Base-by-base conservation (phyloP, 352 stramenopile species). In the Phytophthora sansomeana region DNA sequence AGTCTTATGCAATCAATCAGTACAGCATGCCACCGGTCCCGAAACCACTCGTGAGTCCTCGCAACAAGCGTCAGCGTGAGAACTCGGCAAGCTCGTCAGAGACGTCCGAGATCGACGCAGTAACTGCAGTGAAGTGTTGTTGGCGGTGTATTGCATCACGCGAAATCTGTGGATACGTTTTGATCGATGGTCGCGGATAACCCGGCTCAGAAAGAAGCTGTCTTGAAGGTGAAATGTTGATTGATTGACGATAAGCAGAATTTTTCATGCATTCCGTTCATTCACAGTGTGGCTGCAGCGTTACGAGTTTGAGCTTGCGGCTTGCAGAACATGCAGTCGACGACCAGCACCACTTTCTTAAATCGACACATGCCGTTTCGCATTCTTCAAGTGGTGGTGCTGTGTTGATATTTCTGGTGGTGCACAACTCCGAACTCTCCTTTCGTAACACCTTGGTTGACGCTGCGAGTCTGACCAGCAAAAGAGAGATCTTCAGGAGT, bases 1-100 rank as follows among this genome's bases (percentile, higher is more conserved):
- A 83, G 59, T 95, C 93, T 3, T 98, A 98, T 67, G 86, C 73
- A 30, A 68, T 72, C n/a, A 68, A 67, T 28, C 21, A 74, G 30
- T 75, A 78, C 33, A 70, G 77, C 4, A 67, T 42, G 0, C 61
- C 67, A 35, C 74, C 71, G 4, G 36, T 59, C 14, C 38, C 33
- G 16, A 39, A 39, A n/a, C 57, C 50, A 14, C 70, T 56, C 14
- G 58, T 36, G 0, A 81, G 74, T 21, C 74, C 74, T 4, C 52
- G 56, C 2, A 41, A 36, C 21, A 81, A 81, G 42, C 70, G 74
- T 30, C 55, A n/a, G 30, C 74, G 74, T 38, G 74, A 79, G 41
- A 69, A 72, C 43, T 81, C 73, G 28, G 56, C 48, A 16, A 65
- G 28, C 29, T 78, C 69, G 5, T 81, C 74, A 0, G 62, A 72